Conservation (phyloP, 441 rosid genomes). For the Erysimum pusillum region DNA sequence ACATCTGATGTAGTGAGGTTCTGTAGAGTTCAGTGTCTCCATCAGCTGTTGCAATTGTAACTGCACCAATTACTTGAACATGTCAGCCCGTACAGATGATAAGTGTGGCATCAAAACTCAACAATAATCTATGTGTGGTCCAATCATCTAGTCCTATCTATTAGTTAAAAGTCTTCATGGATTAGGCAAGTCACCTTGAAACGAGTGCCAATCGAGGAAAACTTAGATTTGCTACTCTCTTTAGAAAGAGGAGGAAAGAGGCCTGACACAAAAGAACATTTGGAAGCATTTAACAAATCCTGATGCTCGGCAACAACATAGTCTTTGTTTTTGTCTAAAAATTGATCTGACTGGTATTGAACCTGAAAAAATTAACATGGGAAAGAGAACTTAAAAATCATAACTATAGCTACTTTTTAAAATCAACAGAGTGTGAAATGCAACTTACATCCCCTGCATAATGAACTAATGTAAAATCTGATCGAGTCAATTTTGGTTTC, state of each 20-base stretch:
- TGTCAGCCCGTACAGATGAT: constrained; percentile 45
- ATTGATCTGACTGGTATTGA: constrained; percentile 73
- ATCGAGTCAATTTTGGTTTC: constrained; percentile 71
- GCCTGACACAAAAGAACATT: constrained; percentile 66
- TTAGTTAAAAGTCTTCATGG: neutral
- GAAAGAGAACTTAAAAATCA: constrained; percentile 35
- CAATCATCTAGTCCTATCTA: constrained; percentile 24
- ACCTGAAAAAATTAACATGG: constrained; percentile 60
- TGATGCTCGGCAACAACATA: constrained; percentile 83
- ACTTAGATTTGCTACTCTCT: constrained; percentile 72
- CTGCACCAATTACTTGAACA: constrained; percentile 65
- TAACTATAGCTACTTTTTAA: constrained; percentile 6
- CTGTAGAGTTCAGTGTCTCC: constrained; percentile 82
- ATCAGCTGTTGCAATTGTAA: constrained; percentile 87
- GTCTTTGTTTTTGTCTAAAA: constrained; percentile 84
- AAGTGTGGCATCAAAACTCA: constrained; percentile 26
- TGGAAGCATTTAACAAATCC: constrained; percentile 71
- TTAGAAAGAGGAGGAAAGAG: constrained; percentile 69
- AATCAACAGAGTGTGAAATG: constrained; percentile 34
- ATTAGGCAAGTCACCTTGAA: constrained; percentile 63
- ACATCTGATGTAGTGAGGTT: constrained; percentile 96
- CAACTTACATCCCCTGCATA: constrained; percentile 79
- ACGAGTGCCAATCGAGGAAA: constrained; percentile 78
- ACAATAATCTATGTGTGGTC: constrained; percentile 18
- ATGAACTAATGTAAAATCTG: constrained; percentile 73